These are phyloP conservation scores for Casuarina glauca DNA, from an alignment of 306 rosid genomes.

Conservation along the genomic window DNA sequence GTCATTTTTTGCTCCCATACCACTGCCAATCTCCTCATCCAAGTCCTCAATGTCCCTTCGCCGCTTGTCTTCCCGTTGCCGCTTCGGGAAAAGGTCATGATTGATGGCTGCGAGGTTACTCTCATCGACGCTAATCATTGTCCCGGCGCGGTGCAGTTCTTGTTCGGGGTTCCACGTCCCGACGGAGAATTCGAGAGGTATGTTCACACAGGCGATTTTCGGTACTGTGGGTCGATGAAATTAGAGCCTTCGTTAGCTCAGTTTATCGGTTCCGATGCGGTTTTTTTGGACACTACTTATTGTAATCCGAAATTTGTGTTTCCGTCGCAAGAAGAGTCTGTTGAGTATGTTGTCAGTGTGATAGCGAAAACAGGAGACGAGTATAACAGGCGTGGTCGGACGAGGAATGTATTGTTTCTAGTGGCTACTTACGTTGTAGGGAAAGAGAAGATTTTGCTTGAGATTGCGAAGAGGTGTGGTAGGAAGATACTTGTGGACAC, in stretches of 20 bases:
- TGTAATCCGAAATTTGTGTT: constrained; percentile 79
- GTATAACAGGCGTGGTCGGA: constrained; percentile 18
- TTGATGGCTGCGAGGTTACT: constrained; percentile 55
- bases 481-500: constrained; percentile 72
- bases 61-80: constrained; percentile 49
- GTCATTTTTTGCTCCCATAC: constrained; percentile 64
- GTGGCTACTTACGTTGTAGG: constrained; percentile 93
- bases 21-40: constrained; percentile 57
- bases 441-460: constrained; percentile 84
- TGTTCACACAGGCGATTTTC: constrained; percentile 89
- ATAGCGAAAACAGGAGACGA: constrained; percentile 43
- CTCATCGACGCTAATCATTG: constrained; percentile 87
- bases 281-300: constrained; percentile 83
- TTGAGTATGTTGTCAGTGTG: constrained; percentile 53
- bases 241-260: constrained; percentile 36
- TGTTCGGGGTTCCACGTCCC: constrained; percentile 48
- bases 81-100: constrained; percentile 37
- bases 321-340: constrained; percentile 72
- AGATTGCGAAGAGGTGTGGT: constrained; percentile 60
- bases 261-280: constrained; percentile 66
- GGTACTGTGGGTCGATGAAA: constrained; percentile 54
- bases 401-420: constrained; percentile 62
- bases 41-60: constrained; percentile 51
- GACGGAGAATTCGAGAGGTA: constrained; percentile 47
- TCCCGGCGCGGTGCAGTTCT: constrained; percentile 86